These are phyloP conservation scores for Neurospora sp. DNA, from an alignment of 2,329 filamentous ascomycete genomes.

Conservation along the genomic window DNA sequence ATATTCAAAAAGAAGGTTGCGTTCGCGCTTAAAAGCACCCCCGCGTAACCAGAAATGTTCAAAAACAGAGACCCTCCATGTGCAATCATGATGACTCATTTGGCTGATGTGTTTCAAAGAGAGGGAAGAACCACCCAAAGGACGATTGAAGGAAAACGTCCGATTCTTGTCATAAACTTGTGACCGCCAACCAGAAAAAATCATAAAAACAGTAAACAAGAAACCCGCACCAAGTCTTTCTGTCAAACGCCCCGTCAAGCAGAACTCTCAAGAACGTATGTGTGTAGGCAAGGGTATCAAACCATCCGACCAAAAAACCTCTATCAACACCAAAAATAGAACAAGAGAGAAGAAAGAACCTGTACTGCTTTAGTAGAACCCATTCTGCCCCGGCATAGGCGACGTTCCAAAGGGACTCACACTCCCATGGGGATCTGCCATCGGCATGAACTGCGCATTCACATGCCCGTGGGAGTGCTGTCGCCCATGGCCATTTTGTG, in stretches of 20 bases:
- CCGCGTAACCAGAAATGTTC: not conserved
- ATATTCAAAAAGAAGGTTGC: not conserved
- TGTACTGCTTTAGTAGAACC: not conserved
- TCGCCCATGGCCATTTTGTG: not conserved
- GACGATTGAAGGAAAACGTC: not conserved
- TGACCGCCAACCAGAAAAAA: not conserved
- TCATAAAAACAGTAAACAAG: not conserved
- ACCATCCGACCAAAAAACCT: not conserved
- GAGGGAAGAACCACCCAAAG: not conserved
- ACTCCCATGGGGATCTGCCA: not conserved
- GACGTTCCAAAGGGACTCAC: not conserved
- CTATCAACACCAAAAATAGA: not conserved
- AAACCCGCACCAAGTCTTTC: not conserved
- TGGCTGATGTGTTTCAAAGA: not conserved
- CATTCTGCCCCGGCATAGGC: not conserved
- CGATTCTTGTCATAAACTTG: not conserved
- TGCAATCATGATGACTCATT: not conserved
- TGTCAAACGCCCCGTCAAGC: not conserved
- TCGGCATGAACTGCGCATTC: not conserved
- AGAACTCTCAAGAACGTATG: not conserved
- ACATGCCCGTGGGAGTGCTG: not conserved
- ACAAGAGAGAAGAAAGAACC: not conserved
- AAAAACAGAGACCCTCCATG: not conserved
- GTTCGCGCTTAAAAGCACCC: not conserved
- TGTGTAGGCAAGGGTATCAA: not conserved